Conservation (phyloP, 1,284 basidiomycete species). For the Macrocybe sp. region DNA sequence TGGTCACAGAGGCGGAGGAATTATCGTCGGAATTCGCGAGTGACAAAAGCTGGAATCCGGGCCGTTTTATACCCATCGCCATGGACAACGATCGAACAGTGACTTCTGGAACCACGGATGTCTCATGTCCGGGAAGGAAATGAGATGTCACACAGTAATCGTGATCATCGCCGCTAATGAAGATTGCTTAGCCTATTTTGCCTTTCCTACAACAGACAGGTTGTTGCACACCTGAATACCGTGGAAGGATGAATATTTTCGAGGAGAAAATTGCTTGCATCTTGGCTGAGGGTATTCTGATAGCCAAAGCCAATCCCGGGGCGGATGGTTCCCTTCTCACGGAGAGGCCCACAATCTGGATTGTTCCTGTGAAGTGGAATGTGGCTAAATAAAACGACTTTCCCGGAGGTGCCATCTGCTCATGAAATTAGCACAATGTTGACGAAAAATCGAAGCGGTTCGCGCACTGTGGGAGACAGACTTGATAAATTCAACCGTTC, state of each 20-base stretch:
- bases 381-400: slow-evolving; percentile 71
- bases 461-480: slow-evolving; percentile 44
- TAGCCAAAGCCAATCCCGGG: slow-evolving; percentile 81
- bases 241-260: slow-evolving; percentile 58
- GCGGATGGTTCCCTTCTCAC: slow-evolving; percentile 72
- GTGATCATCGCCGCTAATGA: slow-evolving; percentile 79
- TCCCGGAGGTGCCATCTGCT: slow-evolving; percentile 15
- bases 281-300: slow-evolving; percentile 76
- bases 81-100: slow-evolving; percentile 85
- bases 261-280: slow-evolving; percentile 68
- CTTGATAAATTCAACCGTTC: slow-evolving; percentile 68
- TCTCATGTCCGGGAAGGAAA: slow-evolving; percentile 26
- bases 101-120: slow-evolving; percentile 48
- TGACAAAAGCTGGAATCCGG: slow-evolving; percentile 85
- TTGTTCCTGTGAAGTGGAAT: slow-evolving; percentile 74
- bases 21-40: slow-evolving; percentile 37
- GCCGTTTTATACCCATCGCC: slow-evolving; percentile 67
- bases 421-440: neutral
- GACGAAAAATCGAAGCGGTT: neutral
- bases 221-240: slow-evolving; percentile 64
- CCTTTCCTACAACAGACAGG: slow-evolving; percentile 2
- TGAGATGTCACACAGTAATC: slow-evolving; percentile 85
- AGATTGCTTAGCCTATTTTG: slow-evolving; percentile 3
- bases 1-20: slow-evolving; percentile 23
- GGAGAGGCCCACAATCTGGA: slow-evolving; percentile 65